These are phyloP conservation scores for Linnemannia exigua DNA, from an alignment of 192 early-diverging fungal genomes.

Conservation along the genomic window DNA sequence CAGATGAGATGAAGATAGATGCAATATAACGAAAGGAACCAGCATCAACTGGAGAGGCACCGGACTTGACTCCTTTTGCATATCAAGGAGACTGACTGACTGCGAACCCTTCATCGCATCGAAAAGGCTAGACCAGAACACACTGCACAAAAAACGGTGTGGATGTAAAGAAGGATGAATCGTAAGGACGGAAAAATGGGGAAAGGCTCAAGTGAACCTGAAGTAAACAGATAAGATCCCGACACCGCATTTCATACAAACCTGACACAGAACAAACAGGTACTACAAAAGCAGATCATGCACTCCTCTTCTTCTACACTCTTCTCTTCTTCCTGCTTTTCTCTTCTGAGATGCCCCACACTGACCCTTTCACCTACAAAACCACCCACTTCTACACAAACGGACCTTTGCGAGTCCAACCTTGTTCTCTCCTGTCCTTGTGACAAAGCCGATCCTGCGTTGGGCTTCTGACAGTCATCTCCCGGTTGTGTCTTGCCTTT, in stretches of 20 bases:
- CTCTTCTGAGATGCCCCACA: not conserved
- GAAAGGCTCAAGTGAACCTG: not conserved
- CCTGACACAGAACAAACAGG: not conserved
- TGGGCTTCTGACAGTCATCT: not conserved
- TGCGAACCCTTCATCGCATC: not conserved
- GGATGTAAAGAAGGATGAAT: not conserved
- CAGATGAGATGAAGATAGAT: not conserved
- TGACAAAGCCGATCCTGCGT: not conserved
- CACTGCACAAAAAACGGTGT: not conserved
- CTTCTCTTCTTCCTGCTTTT: not conserved
- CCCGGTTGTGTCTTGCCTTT: too few relatives aligned
- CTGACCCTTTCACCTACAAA: too few relatives aligned
- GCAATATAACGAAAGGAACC: not conserved
- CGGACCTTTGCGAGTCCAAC: not conserved
- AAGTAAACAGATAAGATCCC: not conserved
- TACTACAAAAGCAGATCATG: not conserved
- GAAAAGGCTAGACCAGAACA: not conserved
- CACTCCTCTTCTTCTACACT: not conserved
- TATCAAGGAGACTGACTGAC: not conserved
- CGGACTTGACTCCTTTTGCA: not conserved
- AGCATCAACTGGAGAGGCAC: not conserved
- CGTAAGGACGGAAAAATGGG: not conserved
- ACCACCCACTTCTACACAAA: not conserved
- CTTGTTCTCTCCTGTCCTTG: not conserved
- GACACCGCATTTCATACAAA: not conserved